Percentiles rank a stretch among this genome's conserved stretches.
These are phyloP conservation scores for Telfairia occidentalis DNA, from an alignment of 331 rosid species.

Conservation along the genomic window DNA sequence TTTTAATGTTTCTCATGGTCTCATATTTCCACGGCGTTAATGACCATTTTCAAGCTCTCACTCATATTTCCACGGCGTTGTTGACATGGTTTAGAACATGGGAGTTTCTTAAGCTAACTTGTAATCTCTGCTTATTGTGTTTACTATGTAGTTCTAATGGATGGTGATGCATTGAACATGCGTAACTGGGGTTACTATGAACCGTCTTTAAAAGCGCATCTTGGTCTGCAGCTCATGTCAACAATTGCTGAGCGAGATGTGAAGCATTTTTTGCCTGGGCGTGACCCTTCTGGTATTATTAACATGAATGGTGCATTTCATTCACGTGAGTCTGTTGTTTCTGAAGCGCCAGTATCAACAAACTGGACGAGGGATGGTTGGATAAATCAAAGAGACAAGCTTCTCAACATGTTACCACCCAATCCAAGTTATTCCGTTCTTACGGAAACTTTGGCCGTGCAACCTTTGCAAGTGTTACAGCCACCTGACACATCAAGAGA, in stretches of 20 bases:
- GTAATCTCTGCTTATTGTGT: conserved; percentile 13
- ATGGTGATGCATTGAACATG: conserved; percentile 86
- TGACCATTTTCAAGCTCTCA: not conserved
- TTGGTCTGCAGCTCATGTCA: conserved; percentile 91
- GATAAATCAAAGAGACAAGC: conserved; percentile 63
- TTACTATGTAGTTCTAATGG: conserved; percentile 63
- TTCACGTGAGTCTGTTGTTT: conserved; percentile 52
- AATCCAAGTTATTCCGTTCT: conserved; percentile 51
- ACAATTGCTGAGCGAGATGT: conserved; percentile 69
- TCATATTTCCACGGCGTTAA: conserved; percentile 10
- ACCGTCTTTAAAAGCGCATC: conserved; percentile 69
- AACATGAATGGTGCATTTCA: conserved; percentile 48
- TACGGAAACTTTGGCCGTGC: conserved; percentile 53
- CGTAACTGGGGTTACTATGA: conserved; percentile 96
- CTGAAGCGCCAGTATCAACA: conserved; percentile 41
- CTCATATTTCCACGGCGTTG: not conserved
- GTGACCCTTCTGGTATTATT: conserved; percentile 51
- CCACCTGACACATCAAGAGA: conserved; percentile 45
- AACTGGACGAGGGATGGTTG: conserved; percentile 67
- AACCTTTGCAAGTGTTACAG: conserved; percentile 46
- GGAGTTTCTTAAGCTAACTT: not conserved
- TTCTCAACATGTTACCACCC: conserved; percentile 51
- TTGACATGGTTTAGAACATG: not conserved
- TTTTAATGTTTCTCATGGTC: not conserved
- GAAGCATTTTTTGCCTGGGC: conserved; percentile 56